Evolutionary conservation across 768 basidiomycete species (phyloP).

Genomic region (Termitomyces sp.): DNA sequence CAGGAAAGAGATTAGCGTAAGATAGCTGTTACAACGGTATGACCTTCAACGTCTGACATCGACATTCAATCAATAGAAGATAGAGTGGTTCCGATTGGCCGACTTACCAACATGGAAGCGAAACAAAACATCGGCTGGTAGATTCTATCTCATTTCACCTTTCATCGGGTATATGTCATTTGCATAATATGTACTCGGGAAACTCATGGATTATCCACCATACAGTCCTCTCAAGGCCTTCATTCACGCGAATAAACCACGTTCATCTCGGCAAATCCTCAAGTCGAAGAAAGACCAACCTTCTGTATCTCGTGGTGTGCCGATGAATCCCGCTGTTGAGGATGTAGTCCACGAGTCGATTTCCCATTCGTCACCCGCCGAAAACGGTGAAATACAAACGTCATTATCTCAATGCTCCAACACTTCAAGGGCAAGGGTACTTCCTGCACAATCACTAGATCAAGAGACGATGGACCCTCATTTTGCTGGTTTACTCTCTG

Average conservation of each 20-base stretch:
- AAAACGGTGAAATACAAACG: constrained; percentile 56
- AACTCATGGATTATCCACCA: constrained; percentile 5
- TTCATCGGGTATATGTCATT: constrained; percentile 68
- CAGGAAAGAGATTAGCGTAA: constrained; percentile 95
- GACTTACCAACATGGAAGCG: constrained; percentile 94
- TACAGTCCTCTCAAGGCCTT: constrained; percentile 59
- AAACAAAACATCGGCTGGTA: constrained; percentile 60
- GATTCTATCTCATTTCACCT: constrained; percentile 93
- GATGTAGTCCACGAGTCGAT: constrained; percentile 55
- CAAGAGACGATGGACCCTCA: constrained; percentile 54
- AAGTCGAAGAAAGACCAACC: constrained; percentile 19
- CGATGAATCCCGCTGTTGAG: constrained; percentile 9
- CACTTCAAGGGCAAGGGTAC: constrained; percentile 27
- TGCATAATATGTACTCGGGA: neutral
- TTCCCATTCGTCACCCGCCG: constrained; percentile 57
- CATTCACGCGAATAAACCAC: constrained; percentile 58
- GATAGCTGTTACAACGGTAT: constrained; percentile 15
- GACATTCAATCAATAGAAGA: constrained; percentile 53
- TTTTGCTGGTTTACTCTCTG: constrained; percentile 60
- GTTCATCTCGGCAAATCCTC: constrained; percentile 31
- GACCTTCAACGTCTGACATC: constrained; percentile 12
- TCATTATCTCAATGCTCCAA: constrained; percentile 56
- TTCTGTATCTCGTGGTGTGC: neutral
- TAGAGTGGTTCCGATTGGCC: constrained; percentile 88
- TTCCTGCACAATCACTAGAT: constrained; percentile 26